Evolutionary conservation across 2,329 filamentous ascomycete species (phyloP).

Genomic region (Pyrenochaeta sp.): DNA sequence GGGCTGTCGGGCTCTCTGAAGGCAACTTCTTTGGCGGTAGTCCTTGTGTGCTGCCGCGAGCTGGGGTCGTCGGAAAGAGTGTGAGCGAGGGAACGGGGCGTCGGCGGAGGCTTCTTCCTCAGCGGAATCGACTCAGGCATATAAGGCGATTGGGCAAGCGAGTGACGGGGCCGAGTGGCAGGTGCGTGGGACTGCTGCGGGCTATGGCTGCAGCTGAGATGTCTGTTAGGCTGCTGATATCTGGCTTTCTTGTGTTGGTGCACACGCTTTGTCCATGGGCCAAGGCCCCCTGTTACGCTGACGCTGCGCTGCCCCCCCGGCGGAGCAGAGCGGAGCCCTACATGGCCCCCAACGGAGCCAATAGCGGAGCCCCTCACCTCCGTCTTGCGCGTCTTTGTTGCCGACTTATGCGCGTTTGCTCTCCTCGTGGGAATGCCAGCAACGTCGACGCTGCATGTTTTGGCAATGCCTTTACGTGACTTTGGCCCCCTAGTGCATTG

Average conservation of each 20-base stretch:
- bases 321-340: constrained; percentile 8
- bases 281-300: constrained; percentile 17
- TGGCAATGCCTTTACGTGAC: constrained; percentile 10
- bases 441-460: neutral
- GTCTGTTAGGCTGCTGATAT: constrained; percentile 16
- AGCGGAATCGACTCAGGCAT: constrained; percentile 50
- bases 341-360: constrained; percentile 4
- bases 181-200: constrained; percentile 13
- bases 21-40: constrained; percentile 7
- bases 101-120: constrained; percentile 35
- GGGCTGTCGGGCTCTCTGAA: constrained; percentile 30
- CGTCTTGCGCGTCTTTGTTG: constrained; percentile 14
- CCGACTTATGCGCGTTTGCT: constrained; percentile 1
- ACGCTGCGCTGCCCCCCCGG: constrained; percentile 14
- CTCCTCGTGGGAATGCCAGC: too few species aligned
- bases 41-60: constrained; percentile 9
- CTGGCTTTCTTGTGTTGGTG: constrained; percentile 13
- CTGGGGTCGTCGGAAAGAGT: constrained; percentile 23
- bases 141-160: constrained; percentile 38
- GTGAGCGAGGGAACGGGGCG: constrained; percentile 22
- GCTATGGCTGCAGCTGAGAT: constrained; percentile 15
- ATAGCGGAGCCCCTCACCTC: constrained; percentile 12
- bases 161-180: constrained; percentile 17
- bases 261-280: constrained; percentile 5
- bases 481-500: constrained; percentile 8